Conservation (phyloP, 2,329 filamentous ascomycete genomes). For the Sclerotinia borealis region DNA sequence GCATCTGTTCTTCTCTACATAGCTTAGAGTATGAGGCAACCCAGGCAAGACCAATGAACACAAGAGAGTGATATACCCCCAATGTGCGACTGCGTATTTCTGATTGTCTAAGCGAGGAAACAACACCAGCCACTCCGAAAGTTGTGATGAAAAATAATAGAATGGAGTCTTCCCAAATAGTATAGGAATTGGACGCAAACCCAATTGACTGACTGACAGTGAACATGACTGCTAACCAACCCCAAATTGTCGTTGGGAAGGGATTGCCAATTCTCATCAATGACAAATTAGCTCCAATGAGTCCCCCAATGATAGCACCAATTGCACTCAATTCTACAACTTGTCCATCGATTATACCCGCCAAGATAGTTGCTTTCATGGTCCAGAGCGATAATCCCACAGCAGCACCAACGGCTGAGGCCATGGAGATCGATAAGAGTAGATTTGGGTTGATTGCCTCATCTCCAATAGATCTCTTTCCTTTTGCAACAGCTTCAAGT, state of each 20-base stretch:
- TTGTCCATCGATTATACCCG: slow-evolving; percentile 13
- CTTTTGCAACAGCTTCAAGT: slow-evolving; percentile 35
- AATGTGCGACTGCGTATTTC: slow-evolving; percentile 62
- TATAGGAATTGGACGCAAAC: slow-evolving; percentile 96
- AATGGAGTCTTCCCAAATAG: slow-evolving; percentile 97
- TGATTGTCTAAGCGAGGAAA: slow-evolving; percentile 69
- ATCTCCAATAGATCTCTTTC: slow-evolving; percentile 15
- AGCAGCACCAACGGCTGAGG: slow-evolving; percentile 24
- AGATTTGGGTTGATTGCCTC: slow-evolving; percentile 25
- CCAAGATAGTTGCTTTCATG: slow-evolving; percentile 5
- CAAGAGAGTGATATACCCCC: slow-evolving; percentile 75
- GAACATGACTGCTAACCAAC: slow-evolving; percentile 76
- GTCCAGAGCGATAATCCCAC: slow-evolving; percentile 22
- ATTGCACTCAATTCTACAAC: slow-evolving; percentile 22
- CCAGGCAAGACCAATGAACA: slow-evolving; percentile 75
- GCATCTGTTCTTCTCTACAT: slow-evolving; percentile 97
- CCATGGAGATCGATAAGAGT: slow-evolving; percentile 23
- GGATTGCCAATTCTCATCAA: slow-evolving; percentile 40
- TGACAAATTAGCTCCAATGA: slow-evolving; percentile 37
- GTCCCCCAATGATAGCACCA: slow-evolving; percentile 23
- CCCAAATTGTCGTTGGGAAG: slow-evolving; percentile 74
- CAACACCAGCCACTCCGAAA: slow-evolving; percentile 70
- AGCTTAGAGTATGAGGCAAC: slow-evolving; percentile 82
- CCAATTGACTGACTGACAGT: slow-evolving; percentile 84
- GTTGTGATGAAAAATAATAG: slow-evolving; percentile 85